phyloP scores from a whole-genome alignment of 768 basidiomycete genomes.

The Suillus bovinus region DNA sequence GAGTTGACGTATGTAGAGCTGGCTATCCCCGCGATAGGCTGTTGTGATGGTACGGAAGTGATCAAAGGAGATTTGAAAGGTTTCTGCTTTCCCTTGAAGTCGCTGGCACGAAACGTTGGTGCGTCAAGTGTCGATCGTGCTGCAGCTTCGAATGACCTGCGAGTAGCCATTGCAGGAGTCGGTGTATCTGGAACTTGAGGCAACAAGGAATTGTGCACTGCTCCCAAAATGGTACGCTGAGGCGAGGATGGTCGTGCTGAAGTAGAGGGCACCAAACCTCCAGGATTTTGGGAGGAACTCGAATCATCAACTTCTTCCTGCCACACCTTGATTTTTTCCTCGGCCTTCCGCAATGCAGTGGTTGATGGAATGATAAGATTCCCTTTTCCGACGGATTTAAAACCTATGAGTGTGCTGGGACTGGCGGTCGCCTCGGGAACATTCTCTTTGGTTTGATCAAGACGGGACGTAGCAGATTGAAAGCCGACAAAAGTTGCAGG shows the following conservation, averaged over 20 bases:
- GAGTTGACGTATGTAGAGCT: constrained; percentile 32
- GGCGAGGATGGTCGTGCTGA: constrained; percentile 15
- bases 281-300: constrained; percentile 3
- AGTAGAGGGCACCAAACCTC: constrained; percentile 9
- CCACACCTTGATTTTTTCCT: constrained; percentile 53
- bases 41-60: constrained; percentile 13
- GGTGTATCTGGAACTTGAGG: constrained; percentile 38
- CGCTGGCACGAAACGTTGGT: constrained; percentile 8
- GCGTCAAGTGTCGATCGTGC: constrained; percentile 16
- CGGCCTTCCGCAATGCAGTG: constrained; percentile 53
- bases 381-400: constrained; percentile 31
- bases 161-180: constrained; percentile 29
- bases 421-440: constrained; percentile 5
- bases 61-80: constrained; percentile 51
- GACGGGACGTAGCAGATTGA: constrained; percentile 33
- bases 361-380: constrained; percentile 51
- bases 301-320: constrained; percentile 35
- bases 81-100: constrained; percentile 25
- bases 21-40: constrained; percentile 23
- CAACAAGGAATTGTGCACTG: constrained; percentile 38
- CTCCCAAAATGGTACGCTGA: constrained; percentile 35
- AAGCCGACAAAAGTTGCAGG: constrained; percentile 35
- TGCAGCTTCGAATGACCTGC: constrained; percentile 27
- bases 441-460: constrained; percentile 4
- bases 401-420: constrained; percentile 28